Conservation (phyloP, 164 flowering plant genomes). For the Malania oleifera region DNA sequence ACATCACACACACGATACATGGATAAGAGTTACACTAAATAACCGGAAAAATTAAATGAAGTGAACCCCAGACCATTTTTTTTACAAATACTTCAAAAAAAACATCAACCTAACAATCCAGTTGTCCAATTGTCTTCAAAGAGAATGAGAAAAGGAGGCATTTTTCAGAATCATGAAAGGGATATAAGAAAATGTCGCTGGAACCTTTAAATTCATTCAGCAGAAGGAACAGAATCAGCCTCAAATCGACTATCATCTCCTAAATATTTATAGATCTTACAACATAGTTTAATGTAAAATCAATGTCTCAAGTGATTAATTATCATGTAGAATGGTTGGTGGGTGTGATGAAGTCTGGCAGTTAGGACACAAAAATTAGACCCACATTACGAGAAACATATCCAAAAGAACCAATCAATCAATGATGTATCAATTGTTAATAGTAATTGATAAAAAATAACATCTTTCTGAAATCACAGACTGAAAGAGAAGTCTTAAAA, state of each 20-base stretch:
- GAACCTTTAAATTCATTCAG: background rate
- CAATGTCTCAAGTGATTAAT: background rate
- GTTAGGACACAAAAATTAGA: background rate
- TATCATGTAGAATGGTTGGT: background rate
- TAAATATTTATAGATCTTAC: background rate
- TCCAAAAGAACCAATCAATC: no score
- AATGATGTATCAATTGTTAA: no score
- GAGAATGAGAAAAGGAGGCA: background rate
- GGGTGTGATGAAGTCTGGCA: no score
- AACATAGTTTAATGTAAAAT: background rate
- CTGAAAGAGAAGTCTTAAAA: no score
- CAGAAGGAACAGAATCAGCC: background rate
- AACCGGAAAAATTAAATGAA: background rate
- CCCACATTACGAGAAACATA: no score
- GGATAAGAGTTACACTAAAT: background rate
- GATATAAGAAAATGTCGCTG: no score
- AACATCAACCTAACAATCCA: background rate
- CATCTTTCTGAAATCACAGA: no score
- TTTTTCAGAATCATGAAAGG: no score
- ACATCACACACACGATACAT: background rate
- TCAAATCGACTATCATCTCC: background rate
- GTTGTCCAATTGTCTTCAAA: background rate
- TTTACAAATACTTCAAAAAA: background rate
- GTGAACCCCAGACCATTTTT: background rate
- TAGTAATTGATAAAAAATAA: no score